These are phyloP conservation scores for Beauveria bassiana DNA, from an alignment of 2,329 filamentous ascomycete genomes.

Conservation along the genomic window DNA sequence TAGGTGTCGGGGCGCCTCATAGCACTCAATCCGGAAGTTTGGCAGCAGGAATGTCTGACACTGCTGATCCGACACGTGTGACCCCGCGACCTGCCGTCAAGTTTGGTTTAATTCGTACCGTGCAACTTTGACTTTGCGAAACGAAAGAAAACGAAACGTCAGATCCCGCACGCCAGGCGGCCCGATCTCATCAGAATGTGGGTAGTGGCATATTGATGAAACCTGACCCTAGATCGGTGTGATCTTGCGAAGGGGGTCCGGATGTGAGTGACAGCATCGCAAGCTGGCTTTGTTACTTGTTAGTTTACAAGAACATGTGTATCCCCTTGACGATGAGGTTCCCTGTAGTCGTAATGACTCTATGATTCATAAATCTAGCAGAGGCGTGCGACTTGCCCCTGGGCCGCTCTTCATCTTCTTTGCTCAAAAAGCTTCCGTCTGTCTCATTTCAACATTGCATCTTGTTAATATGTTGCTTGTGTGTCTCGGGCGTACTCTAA, in stretches of 20 bases:
- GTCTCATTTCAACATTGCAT: background rate
- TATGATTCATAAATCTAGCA: too few species aligned
- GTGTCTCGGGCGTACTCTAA: background rate
- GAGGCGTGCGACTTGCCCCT: too few species aligned
- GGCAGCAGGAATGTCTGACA: background rate
- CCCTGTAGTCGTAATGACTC: too few species aligned
- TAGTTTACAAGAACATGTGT: too few species aligned
- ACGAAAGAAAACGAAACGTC: background rate
- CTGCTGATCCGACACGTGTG: background rate
- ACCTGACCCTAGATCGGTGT: too few species aligned
- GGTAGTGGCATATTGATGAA: background rate
- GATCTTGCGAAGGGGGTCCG: too few species aligned
- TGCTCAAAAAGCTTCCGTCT: background rate
- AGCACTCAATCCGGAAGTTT: background rate
- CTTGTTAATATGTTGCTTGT: background rate
- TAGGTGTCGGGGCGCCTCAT: slow-evolving; percentile 8
- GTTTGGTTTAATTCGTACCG: background rate
- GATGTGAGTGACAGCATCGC: too few species aligned
- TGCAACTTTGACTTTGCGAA: background rate
- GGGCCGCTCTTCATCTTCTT: too few species aligned
- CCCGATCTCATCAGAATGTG: background rate
- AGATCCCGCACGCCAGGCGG: background rate
- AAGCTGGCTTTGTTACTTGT: too few species aligned
- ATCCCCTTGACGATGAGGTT: too few species aligned
- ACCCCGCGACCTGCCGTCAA: background rate